Percentiles rank a stretch among this genome's conserved stretches.
These are phyloP conservation scores for Arthroderma sp. DNA, from an alignment of 2,329 filamentous ascomycete species.

Conservation along the genomic window DNA sequence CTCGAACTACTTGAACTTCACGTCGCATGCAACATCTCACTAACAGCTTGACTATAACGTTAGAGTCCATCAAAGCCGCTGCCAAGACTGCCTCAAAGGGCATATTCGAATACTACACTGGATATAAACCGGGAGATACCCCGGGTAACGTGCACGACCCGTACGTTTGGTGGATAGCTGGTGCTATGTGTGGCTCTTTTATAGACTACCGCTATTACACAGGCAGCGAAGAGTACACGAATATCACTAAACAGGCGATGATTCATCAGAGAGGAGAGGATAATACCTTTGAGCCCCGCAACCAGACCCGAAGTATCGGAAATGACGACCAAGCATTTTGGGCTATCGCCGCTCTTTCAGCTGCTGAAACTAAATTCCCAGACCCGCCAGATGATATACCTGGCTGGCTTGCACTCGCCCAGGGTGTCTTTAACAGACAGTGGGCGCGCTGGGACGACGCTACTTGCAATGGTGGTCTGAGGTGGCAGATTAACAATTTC, in stretches of 20 bases:
- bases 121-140: conserved; percentile 20
- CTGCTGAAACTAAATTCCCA: conserved; percentile 63
- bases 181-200: conserved; percentile 37
- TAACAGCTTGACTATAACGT: not conserved
- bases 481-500: conserved; percentile 75
- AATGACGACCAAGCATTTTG: conserved; percentile 62
- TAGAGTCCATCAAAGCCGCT: conserved; percentile 25
- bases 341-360: conserved; percentile 69
- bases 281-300: conserved; percentile 62
- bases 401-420: conserved; percentile 65
- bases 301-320: conserved; percentile 33
- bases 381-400: conserved; percentile 50
- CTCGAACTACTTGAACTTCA: too few relatives aligned
- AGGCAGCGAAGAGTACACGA: conserved; percentile 55
- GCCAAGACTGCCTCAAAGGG: conserved; percentile 21
- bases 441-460: conserved; percentile 54
- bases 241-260: conserved; percentile 54
- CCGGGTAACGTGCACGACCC: conserved; percentile 22
- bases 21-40: too few relatives aligned
- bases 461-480: conserved; percentile 59
- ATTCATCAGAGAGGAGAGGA: conserved; percentile 61
- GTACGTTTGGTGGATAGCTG: conserved; percentile 28
- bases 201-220: conserved; percentile 77
- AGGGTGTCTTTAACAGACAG: conserved; percentile 71
- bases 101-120: conserved; percentile 24